Evolutionary conservation across 116 monocot species (phyloP), one percentile per base, ranked within the genome.

Genomic region (Zostera marina): DNA sequence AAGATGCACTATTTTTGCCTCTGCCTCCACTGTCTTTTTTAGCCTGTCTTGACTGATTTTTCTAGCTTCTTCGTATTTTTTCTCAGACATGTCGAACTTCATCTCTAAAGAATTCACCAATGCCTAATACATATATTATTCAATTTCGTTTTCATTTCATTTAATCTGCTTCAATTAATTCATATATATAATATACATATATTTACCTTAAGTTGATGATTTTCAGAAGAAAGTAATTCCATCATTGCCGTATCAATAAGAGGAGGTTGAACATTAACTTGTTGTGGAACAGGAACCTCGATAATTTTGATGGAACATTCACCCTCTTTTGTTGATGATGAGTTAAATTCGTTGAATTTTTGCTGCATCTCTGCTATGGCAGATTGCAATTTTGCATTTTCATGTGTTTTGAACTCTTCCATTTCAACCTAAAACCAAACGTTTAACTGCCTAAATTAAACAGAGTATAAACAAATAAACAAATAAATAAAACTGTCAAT

Each of bases 371-470:
- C 79, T 42, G 78, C 69, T 5, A 32, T 32, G 32, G 32, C 0
- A 32, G 32, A 32, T 32, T 32, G 32, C 59, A 99, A 61, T 61
- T 79, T 91, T 46, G 83, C 62, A 69, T 86, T 90, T 73, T 99
- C 99, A 72, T 87, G 91, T 58, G 74, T 76, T 69, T 99, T 99
- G 11, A 80, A 71, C 69, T 87, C 91, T 66, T 90, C 91, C 60
- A 91, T 60, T 54, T 99, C 86, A 76, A 65, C 81, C 99, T 99
- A 32, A 32, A n/a, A n/a, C n/a, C n/a, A n/a, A n/a, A n/a, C n/a
- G n/a, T n/a, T n/a, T n/a, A n/a, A n/a, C n/a, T n/a, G n/a, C n/a
- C n/a, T n/a, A n/a, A n/a, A n/a, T n/a, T n/a, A n/a, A n/a, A n/a
- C n/a, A n/a, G n/a, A n/a, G n/a, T n/a, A n/a, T n/a, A n/a, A n/a